Evolutionary conservation across 805 yeast genomes (phyloP).

Genomic region (Nakazawaea molendinolei): DNA sequence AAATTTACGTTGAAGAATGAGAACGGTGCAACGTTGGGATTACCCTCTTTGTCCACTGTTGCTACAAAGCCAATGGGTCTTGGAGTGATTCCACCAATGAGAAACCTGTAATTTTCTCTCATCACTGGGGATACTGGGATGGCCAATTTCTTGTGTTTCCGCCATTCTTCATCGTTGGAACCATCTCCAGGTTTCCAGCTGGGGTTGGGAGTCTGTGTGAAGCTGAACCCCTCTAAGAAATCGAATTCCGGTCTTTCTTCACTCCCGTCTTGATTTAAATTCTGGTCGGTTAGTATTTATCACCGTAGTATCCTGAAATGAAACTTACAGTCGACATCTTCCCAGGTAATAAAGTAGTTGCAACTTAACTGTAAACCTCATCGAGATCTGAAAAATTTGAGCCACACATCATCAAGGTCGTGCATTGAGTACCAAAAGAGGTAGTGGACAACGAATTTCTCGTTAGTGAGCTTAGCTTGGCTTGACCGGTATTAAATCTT

Average conservation of each 20-base stretch:
- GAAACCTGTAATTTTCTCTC: constrained; percentile 43
- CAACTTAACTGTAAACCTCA: too few species aligned
- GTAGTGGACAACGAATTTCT: too few species aligned
- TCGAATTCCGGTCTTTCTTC: constrained; percentile 13
- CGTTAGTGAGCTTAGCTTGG: too few species aligned
- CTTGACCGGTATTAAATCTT: background rate
- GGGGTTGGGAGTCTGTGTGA: constrained; percentile 19
- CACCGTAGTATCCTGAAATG: background rate
- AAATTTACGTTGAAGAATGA: constrained; percentile 43
- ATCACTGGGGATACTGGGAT: constrained; percentile 41
- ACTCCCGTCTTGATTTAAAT: constrained; percentile 8
- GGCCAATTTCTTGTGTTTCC: constrained; percentile 33
- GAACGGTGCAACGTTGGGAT: constrained; percentile 51
- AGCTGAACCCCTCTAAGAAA: background rate
- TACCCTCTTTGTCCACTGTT: constrained; percentile 36
- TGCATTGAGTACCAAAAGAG: too few species aligned
- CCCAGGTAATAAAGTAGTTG: too few species aligned
- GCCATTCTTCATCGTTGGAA: constrained; percentile 38
- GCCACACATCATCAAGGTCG: too few species aligned
- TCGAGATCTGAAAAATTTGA: too few species aligned
- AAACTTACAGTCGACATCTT: constrained; percentile 3
- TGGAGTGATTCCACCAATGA: constrained; percentile 49
- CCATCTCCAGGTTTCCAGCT: constrained; percentile 44
- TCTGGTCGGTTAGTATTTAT: background rate
- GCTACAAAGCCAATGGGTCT: constrained; percentile 58